Conservation (phyloP, 352 stramenopile genomes). For the Pythium utonaiense region DNA sequence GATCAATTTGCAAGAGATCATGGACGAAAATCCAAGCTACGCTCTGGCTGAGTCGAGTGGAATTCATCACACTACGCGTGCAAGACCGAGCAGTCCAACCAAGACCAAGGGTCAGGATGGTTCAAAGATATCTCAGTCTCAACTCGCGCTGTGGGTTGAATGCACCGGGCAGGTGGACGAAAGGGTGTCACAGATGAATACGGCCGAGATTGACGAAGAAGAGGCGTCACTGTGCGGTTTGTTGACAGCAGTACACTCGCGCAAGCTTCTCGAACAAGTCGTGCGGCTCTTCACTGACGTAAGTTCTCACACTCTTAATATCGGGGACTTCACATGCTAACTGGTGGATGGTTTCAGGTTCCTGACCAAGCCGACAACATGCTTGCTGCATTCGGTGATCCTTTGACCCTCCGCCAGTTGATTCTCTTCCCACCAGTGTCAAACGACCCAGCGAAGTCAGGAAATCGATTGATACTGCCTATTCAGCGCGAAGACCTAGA, state of each 20-base stretch:
- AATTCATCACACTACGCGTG: slow-evolving; percentile 21
- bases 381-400: slow-evolving; percentile 56
- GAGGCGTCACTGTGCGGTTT: slow-evolving; percentile 54
- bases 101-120: slow-evolving; percentile 40
- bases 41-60: slow-evolving; percentile 58
- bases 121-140: slow-evolving; percentile 23
- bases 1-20: slow-evolving; percentile 62
- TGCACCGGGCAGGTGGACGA: slow-evolving; percentile 65
- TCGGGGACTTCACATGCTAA: too few relatives aligned
- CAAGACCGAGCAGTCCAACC: slow-evolving; percentile 38
- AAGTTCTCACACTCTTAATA: too few relatives aligned
- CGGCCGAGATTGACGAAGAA: slow-evolving; percentile 63
- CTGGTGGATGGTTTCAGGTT: too few relatives aligned
- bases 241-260: slow-evolving; percentile 57
- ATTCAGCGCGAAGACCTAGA: not conserved
- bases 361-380: slow-evolving; percentile 33
- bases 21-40: slow-evolving; percentile 82
- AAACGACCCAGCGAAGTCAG: not conserved
- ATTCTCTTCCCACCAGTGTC: slow-evolving; percentile 38
- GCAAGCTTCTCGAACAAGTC: slow-evolving; percentile 64
- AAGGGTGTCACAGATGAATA: slow-evolving; percentile 49
- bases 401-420: slow-evolving; percentile 62
- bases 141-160: slow-evolving; percentile 63
- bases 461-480: not conserved
- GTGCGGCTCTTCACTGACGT: slow-evolving; percentile 54